Evolutionary conservation across 2,329 filamentous ascomycete genomes (phyloP).

Genomic region (Plectosphaerella sp.): DNA sequence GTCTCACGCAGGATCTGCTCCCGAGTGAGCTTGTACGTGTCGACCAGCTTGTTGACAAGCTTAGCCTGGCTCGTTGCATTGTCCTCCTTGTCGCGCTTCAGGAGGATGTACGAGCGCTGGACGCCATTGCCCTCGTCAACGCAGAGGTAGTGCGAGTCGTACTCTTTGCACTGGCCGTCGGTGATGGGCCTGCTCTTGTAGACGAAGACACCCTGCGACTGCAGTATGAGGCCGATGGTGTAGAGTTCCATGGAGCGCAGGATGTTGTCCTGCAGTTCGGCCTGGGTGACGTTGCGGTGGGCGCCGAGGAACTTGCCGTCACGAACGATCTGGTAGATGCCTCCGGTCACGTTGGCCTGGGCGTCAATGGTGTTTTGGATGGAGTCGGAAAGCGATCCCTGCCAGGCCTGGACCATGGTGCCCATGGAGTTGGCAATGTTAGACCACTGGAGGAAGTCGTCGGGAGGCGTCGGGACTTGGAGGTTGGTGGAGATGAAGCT

Average conservation of each 20-base stretch:
- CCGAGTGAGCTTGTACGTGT: conserved; percentile 8
- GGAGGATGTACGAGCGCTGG: conserved; percentile 3
- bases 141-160: conserved; percentile 3
- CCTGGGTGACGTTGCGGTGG: conserved; percentile 9
- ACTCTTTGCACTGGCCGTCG: conserved; percentile 1
- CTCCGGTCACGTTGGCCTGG: conserved; percentile 3
- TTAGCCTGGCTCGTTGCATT: conserved; percentile 2
- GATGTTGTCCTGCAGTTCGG: conserved; percentile 7
- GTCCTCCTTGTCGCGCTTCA: conserved; percentile 4
- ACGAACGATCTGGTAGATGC: conserved; percentile 3
- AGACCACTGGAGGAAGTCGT: conserved; percentile 4
- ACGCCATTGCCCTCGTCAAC: conserved; percentile 1
- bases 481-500: conserved; percentile 4
- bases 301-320: conserved; percentile 10
- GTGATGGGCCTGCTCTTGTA: conserved; percentile 1
- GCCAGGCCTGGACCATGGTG: conserved; percentile 5
- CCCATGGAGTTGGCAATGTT: conserved; percentile 3
- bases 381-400: conserved; percentile 1
- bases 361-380: conserved; percentile 9
- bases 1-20: conserved; percentile 3
- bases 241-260: conserved; percentile 5
- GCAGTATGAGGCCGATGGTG: conserved; percentile 7
- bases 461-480: neutral
- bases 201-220: conserved; percentile 7
- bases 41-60: conserved; percentile 4